Evolutionary conservation across 371 early-diverging fungal genomes (phyloP), one percentile per base, ranked within the genome.

Genomic region (Haplosporangium sp.): DNA sequence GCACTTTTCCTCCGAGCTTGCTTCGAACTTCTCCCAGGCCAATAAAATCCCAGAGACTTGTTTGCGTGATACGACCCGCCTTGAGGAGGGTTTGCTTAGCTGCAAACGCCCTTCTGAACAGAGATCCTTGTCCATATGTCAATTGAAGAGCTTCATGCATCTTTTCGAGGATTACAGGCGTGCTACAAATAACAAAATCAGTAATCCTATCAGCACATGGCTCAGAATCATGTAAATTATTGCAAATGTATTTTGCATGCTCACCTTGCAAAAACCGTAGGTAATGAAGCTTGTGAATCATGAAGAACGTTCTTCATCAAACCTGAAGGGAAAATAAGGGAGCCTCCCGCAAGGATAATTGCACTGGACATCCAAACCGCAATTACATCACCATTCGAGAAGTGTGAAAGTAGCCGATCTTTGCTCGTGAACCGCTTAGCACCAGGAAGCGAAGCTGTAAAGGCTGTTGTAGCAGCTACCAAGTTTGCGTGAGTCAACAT

Each of bases 1-100:
- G 82, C 43, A 99, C 84, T 42, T 90, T 80, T 21, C 98, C 98
- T 53, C 99, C 99, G 66, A 99, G 92, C 29, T 92, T 80, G 45
- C 85, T 88, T 64, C 90, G 83, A 55, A 95, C 85, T 67, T 92
- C 90, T 60, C 84, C 86, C 82, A 97, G 93, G 11, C 94, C 88
- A 50, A 95, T 68, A 13, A 84, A 73, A 85, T 97, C 97, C 86
- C 93, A 91, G 64, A 98, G 41, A 43, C 77, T 77, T 1, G 67
- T 67, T 1, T 59, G 45, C n/a, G 68, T 71, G 40, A 77, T 55
- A 42, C 47, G 23, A 46, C 65, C 69, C 3, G 54, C 54, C 38
- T 59, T 41, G 11, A 67, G 62, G n/a, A 62, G 23, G 9, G 55
- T 46, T n/a, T 62, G 46, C 51, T 74, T 86, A 80, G 85, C 83